Base-by-base conservation (phyloP, 2,329 filamentous ascomycete species). In the Colletotrichum spinosum region DNA sequence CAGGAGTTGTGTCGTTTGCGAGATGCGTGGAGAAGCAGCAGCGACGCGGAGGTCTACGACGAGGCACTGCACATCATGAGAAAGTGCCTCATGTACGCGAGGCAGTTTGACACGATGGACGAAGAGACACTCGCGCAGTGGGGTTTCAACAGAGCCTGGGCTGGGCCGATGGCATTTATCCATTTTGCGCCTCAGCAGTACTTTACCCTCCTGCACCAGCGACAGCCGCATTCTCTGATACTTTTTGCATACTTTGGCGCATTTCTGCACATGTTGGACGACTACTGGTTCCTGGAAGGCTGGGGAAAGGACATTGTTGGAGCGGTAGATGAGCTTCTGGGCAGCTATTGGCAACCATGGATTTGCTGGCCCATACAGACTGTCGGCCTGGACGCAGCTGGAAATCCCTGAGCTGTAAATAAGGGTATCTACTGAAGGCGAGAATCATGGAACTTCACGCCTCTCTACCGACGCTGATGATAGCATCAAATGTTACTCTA, bases 231-330 rank as follows among this genome's bases (percentile, higher is more conserved):
- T 2, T 67, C 70, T 1, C 59, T 71, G 2, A 17, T 71, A 11
- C 12, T 72, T 0, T 71, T 70, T 51, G 25, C 67, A 1, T 68
- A 59, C 34, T 70, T 70, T 11, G 69, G 70, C 10, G 60, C 56
- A 4, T 38, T 69, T 1, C 10, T 72, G 39, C 63, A 69, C n/a
- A 44, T 33, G 2, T 8, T 69, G 2, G 38, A 65, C 12, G 13
- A 53, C 3, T 54, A 42, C 15, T 72, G 69, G 67, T 70, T 69
- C 12, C 37, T 72, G 2, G 55, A 67, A 38, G 69, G 68, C 2
- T 69, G 68, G 65, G 69, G 69, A 5, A 60, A 54, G n/a, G 68
- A 67, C 12, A 70, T 70, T 12, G 58, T 72, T 12, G 52, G 69
- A 6, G 67, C 68, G 0, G 60, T 68, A 2, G 63, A 65, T 11